A percentile compares a stretch with the other conserved stretches of the same genome.
These are phyloP conservation scores for Russula lepida DNA, from an alignment of 768 basidiomycete genomes.

Conservation along the genomic window DNA sequence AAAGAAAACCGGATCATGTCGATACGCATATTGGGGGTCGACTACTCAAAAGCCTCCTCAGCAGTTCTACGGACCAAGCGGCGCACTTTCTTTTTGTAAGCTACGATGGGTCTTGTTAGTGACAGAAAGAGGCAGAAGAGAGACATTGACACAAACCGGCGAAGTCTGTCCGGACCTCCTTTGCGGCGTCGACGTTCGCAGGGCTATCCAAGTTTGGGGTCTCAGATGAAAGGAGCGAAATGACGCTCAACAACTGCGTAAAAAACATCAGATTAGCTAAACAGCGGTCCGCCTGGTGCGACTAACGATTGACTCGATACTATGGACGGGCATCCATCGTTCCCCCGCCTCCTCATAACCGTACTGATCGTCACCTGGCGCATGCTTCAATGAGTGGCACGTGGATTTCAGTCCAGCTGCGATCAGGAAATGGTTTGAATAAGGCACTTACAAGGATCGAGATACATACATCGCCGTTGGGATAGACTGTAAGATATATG, in stretches of 20 bases:
- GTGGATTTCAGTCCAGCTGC: background rate
- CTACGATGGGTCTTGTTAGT: slow-evolving; percentile 34
- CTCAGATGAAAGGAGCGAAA: slow-evolving; percentile 90
- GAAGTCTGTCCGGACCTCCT: slow-evolving; percentile 64
- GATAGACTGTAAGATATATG: slow-evolving; percentile 63
- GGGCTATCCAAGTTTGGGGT: slow-evolving; percentile 88
- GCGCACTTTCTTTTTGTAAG: slow-evolving; percentile 94
- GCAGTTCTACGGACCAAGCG: slow-evolving; percentile 79
- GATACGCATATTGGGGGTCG: background rate
- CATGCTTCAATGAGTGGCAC: slow-evolving; percentile 47
- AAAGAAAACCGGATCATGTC: background rate
- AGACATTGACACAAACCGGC: slow-evolving; percentile 36
- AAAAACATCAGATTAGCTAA: slow-evolving; percentile 1
- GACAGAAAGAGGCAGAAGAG: background rate
- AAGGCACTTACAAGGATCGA: slow-evolving; percentile 70
- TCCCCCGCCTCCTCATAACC: slow-evolving; percentile 97
- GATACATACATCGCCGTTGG: slow-evolving; percentile 89
- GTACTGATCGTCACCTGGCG: slow-evolving; percentile 93
- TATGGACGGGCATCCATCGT: slow-evolving; percentile 96
- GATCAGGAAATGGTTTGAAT: background rate
- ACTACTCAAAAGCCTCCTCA: slow-evolving; percentile 75
- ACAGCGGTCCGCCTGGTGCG: background rate
- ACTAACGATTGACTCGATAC: slow-evolving; percentile 89
- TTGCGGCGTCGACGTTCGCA: slow-evolving; percentile 94
- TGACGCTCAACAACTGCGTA: slow-evolving; percentile 84